Evolutionary conservation across 2,329 filamentous ascomycete species (phyloP).

Genomic region (Colletotrichum limetticola): DNA sequence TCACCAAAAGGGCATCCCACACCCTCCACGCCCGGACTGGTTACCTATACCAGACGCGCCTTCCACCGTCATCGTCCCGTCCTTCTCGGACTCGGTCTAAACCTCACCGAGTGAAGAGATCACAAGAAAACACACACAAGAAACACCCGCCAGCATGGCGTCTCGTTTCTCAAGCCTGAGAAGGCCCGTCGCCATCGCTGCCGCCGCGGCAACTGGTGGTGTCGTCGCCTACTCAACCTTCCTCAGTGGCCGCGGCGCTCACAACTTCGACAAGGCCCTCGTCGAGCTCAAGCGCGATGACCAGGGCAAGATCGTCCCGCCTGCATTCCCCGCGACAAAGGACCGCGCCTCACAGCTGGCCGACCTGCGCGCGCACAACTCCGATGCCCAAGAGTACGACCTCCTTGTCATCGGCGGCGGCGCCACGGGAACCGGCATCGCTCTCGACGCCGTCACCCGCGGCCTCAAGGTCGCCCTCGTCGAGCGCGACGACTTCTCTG

Average conservation of each 20-base stretch:
- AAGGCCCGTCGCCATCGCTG: conserved; percentile 47
- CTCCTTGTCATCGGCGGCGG: conserved; percentile 83
- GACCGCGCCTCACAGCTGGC: conserved; percentile 51
- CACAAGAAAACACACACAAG: neutral
- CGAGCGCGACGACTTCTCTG: conserved; percentile 85
- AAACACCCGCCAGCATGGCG: conserved; percentile 42
- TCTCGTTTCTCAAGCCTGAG: conserved; percentile 47
- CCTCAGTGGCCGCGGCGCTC: conserved; percentile 41
- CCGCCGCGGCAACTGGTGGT: conserved; percentile 41
- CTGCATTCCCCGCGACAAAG: conserved; percentile 48
- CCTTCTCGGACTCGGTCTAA: conserved; percentile 12
- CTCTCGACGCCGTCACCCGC: conserved; percentile 82
- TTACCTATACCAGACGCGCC: too few relatives aligned
- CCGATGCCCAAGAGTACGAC: conserved; percentile 72
- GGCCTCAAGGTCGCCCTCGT: conserved; percentile 84
- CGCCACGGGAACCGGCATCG: conserved; percentile 83
- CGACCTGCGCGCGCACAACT: conserved; percentile 48
- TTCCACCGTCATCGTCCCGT: neutral
- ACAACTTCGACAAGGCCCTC: conserved; percentile 45
- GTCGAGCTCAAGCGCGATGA: conserved; percentile 49
- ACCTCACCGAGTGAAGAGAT: conserved; percentile 1
- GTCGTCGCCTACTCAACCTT: conserved; percentile 43
- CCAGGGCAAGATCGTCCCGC: conserved; percentile 50
- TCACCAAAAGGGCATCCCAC: neutral
- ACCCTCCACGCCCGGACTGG: neutral